These are phyloP conservation scores for Debaryomyces castellii DNA, from an alignment of 805 yeast species.

Conservation along the genomic window DNA sequence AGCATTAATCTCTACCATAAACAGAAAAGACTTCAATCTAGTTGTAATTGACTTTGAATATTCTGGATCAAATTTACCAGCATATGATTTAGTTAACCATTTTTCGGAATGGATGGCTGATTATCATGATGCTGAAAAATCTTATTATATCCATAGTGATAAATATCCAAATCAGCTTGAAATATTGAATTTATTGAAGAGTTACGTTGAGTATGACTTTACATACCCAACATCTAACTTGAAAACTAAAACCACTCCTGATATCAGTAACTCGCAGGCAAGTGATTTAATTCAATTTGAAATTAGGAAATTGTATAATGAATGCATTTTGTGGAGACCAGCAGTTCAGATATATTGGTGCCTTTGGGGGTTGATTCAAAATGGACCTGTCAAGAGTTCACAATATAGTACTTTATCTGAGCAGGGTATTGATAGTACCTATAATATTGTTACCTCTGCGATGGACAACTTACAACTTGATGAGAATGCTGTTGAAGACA, in stretches of 20 bases:
- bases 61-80: slow-evolving; percentile 86
- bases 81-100: slow-evolving; percentile 89
- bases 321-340: slow-evolving; percentile 76
- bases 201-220: slow-evolving; percentile 70
- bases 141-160: slow-evolving; percentile 52
- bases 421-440: slow-evolving; percentile 40
- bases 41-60: slow-evolving; percentile 97
- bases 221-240: slow-evolving; percentile 34
- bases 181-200: slow-evolving; percentile 65
- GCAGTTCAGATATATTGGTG: slow-evolving; percentile 80
- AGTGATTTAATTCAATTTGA: slow-evolving; percentile 37
- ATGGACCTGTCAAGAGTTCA: slow-evolving; percentile 40
- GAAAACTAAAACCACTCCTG: slow-evolving; percentile 14
- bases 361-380: slow-evolving; percentile 88
- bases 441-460: slow-evolving; percentile 44
- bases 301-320: slow-evolving; percentile 57
- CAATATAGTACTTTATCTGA: slow-evolving; percentile 17
- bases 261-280: slow-evolving; percentile 13
- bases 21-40: slow-evolving; percentile 47
- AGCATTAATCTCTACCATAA: slow-evolving; percentile 26
- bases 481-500: slow-evolving; percentile 25
- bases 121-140: slow-evolving; percentile 61
- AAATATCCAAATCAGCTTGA: slow-evolving; percentile 69
- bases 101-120: slow-evolving; percentile 97
- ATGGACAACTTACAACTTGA: slow-evolving; percentile 49